phyloP scores from a whole-genome alignment of 768 basidiomycete genomes.

The Tremella yokohamensis region DNA sequence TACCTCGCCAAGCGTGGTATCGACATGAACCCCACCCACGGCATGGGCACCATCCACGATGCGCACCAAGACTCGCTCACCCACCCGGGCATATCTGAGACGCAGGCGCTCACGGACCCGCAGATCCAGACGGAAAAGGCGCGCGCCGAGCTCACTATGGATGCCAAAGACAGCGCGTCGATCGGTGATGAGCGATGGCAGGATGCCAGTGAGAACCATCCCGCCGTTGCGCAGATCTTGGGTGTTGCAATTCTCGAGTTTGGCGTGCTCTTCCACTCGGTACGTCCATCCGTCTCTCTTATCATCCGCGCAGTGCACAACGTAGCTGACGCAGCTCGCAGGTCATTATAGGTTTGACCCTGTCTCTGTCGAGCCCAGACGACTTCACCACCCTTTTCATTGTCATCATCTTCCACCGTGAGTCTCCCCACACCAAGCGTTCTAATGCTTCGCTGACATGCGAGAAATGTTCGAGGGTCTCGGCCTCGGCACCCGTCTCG shows the following conservation, averaged over 20 bases:
- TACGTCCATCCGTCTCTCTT: neutral
- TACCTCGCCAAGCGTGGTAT: conserved; percentile 29
- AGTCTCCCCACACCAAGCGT: neutral
- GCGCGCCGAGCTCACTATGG: neutral
- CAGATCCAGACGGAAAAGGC: conserved; percentile 1
- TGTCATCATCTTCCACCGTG: conserved; percentile 17
- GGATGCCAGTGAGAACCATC: conserved; percentile 28
- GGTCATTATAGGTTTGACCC: conserved; percentile 13
- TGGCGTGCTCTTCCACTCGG: conserved; percentile 36
- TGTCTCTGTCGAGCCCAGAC: conserved; percentile 2
- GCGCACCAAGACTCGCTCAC: neutral
- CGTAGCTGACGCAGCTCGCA: neutral
- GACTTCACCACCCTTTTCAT: conserved; percentile 13
- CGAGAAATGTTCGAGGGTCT: conserved; percentile 29
- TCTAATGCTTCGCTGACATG: conserved; percentile 16
- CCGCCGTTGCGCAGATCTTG: conserved; percentile 19
- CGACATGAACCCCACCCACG: neutral
- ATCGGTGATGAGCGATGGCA: conserved; percentile 3
- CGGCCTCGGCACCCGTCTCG: conserved; percentile 36
- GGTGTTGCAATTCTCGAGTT: conserved; percentile 35
- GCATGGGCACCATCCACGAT: conserved; percentile 3
- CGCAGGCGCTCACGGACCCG: neutral
- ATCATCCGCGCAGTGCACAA: too few relatives aligned
- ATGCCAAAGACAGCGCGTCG: neutral
- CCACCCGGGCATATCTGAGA: neutral